Conservation (phyloP, 441 rosid species). For the Flueggea neowawraea region DNA sequence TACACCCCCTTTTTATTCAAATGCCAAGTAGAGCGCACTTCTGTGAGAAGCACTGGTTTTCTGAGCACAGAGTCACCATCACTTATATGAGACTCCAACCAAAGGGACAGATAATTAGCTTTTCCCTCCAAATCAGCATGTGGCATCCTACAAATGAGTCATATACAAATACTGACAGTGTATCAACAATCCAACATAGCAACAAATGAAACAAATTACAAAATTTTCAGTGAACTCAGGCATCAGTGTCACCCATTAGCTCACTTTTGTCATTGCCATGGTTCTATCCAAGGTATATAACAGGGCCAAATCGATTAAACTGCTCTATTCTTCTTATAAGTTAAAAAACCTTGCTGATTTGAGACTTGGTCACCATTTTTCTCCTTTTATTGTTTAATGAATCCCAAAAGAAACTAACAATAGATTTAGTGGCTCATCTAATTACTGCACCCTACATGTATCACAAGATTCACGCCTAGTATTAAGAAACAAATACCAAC, state of each 20-base stretch:
- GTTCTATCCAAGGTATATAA: no score
- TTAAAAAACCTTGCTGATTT: neutral
- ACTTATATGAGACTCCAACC: conserved; percentile 37
- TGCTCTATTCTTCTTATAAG: no score
- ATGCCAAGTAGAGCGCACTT: conserved; percentile 29
- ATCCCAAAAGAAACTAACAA: neutral
- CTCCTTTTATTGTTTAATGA: neutral
- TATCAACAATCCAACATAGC: no score
- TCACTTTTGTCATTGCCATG: no score
- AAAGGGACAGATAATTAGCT: conserved; percentile 24
- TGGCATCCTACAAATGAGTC: conserved; percentile 24
- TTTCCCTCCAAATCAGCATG: conserved; percentile 27
- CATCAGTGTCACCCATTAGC: no score
- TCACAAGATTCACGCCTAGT: neutral
- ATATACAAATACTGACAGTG: neutral
- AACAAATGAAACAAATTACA: no score
- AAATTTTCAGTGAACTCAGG: no score
- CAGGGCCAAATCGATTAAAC: no score
- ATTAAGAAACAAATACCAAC: conserved; percentile 21
- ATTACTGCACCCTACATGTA: no score
- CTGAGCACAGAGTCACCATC: conserved; percentile 27
- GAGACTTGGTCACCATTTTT: neutral
- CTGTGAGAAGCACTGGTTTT: conserved; percentile 39
- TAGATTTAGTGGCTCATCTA: no score
- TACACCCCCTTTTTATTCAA: conserved; percentile 12